These are phyloP conservation scores for Aristolochia fimbriata DNA, from an alignment of 164 flowering plant species.

Conservation along the genomic window DNA sequence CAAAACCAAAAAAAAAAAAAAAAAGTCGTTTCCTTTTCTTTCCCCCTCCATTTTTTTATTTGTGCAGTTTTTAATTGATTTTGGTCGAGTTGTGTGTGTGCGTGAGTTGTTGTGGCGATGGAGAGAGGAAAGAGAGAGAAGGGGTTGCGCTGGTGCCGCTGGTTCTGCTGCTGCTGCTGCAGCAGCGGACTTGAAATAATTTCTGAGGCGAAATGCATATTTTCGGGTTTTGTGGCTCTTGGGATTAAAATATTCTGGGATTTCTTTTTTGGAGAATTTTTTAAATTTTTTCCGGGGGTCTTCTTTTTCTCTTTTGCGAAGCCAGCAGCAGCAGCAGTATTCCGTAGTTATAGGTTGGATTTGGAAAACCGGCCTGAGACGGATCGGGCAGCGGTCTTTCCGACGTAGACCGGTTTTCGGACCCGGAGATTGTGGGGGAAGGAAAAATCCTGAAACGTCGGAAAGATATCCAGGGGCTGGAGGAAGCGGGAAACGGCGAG, in stretches of 20 bases:
- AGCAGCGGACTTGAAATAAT: not conserved
- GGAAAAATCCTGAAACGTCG: not conserved
- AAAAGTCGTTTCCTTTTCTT: conserved; percentile 5
- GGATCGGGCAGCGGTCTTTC: conserved; percentile 16
- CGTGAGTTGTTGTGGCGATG: too few relatives aligned
- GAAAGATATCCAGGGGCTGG: not conserved
- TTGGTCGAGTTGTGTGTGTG: too few relatives aligned
- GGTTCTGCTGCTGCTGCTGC: too few relatives aligned
- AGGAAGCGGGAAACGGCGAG: not conserved
- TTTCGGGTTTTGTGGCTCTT: conserved; percentile 20
- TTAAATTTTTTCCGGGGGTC: conserved; percentile 1
- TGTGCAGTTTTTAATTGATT: not conserved
- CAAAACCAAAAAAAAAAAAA: conserved; percentile 3
- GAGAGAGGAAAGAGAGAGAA: too few relatives aligned
- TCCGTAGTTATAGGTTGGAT: not conserved
- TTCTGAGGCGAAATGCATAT: conserved; percentile 40
- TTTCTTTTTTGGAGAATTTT: not conserved
- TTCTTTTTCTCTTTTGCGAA: conserved; percentile 14
- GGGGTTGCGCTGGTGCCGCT: too few relatives aligned
- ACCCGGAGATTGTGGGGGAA: not conserved
- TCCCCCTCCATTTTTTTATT: not conserved
- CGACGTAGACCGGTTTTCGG: conserved; percentile 4
- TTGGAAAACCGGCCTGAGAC: not conserved
- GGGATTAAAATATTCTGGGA: conserved; percentile 13
- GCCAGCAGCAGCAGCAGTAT: not conserved